Percentiles rank a stretch among this genome's conserved stretches.
phyloP scores from a whole-genome alignment of 2,329 filamentous ascomycete species.

The Colletotrichum sp. region DNA sequence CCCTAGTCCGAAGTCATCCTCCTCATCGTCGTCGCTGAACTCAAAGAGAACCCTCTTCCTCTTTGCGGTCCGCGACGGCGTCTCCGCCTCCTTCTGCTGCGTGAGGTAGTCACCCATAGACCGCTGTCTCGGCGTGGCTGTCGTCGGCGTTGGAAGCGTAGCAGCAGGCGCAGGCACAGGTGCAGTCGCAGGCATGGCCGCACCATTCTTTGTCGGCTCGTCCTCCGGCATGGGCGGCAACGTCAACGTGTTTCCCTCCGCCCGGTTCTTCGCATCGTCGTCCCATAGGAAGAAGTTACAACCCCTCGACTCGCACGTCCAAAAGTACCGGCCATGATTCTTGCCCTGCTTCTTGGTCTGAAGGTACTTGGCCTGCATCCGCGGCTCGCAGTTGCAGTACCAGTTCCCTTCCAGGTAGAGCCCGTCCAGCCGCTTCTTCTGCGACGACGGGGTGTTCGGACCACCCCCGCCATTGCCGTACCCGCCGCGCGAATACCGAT shows the following conservation, averaged over 20 bases:
- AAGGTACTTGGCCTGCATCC: constrained; percentile 36
- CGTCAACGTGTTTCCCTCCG: neutral
- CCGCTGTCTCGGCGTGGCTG: constrained; percentile 19
- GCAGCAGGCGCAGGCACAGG: neutral
- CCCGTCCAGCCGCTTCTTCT: constrained; percentile 37
- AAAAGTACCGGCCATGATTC: constrained; percentile 49
- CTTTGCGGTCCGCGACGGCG: constrained; percentile 29
- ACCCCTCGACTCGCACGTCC: constrained; percentile 38
- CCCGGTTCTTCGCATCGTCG: constrained; percentile 35
- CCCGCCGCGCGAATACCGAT: neutral
- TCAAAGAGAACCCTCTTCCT: constrained; percentile 28
- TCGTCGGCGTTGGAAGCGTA: constrained; percentile 23
- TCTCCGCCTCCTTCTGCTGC: constrained; percentile 2
- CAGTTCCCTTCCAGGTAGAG: constrained; percentile 36
- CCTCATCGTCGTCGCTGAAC: constrained; percentile 25
- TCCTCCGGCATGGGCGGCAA: constrained; percentile 13
- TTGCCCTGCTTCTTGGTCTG: constrained; percentile 40
- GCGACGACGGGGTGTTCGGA: constrained; percentile 18
- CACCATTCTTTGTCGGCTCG: neutral
- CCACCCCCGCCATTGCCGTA: neutral
- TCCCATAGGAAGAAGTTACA: constrained; percentile 53
- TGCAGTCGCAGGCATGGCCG: neutral
- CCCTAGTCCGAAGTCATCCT: constrained; percentile 25
- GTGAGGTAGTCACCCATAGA: constrained; percentile 4
- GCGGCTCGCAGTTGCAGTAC: constrained; percentile 50